Evolutionary conservation across 192 early-diverging fungal genomes (phyloP), one percentile per base, ranked within the genome.

Genomic region (Podila horticola): DNA sequence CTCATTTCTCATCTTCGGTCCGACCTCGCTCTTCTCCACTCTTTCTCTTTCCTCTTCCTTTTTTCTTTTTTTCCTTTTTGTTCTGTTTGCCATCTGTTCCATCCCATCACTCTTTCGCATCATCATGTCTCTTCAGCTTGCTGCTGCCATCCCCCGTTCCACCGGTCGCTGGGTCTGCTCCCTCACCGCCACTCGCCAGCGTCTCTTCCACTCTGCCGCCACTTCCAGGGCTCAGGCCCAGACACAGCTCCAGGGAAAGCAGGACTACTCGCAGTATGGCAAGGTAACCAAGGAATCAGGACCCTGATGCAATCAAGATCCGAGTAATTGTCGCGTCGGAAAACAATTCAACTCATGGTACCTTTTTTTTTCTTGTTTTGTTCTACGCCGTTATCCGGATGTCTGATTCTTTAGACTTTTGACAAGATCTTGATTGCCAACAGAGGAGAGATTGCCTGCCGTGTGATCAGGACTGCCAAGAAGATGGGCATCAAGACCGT

Each of bases 401-500:
- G 36, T 26, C 64, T 38, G 24, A 67, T 38, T 66, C 20, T 28
- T 41, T 83, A 90, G 89, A 90, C 89, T 6, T 98, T 98, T 79
- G 90, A 95, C 88, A 98, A 96, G 83, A 93, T 98, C 62, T 86
- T 98, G 58, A 91, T 98, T 58, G 96, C 97, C 48, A 98, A 98
- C 88, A 91, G 97, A 60, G 97, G 97, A 67, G 97, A 98, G 76
- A 98, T 98, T 70, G 97, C 97, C 0, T 91, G 91, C 82, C 94
- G 97, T 61, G 93, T 98, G 70, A 97, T 98, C 71, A 91, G 91
- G 49, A 95, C 95, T 5, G 97, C 97, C 51, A 89, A 90, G 66
- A 95, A 94, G 75, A 94, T 98, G 91, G 96, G 96, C 62, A 96
- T 98, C 82, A 91, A 94, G 81, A 97, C 97, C 4, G 96, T 98